A percentile compares a stretch with the other conserved stretches of the same genome.
phyloP scores from a whole-genome alignment of 352 stramenopile species.

The Aphanomyces cochlioides region DNA sequence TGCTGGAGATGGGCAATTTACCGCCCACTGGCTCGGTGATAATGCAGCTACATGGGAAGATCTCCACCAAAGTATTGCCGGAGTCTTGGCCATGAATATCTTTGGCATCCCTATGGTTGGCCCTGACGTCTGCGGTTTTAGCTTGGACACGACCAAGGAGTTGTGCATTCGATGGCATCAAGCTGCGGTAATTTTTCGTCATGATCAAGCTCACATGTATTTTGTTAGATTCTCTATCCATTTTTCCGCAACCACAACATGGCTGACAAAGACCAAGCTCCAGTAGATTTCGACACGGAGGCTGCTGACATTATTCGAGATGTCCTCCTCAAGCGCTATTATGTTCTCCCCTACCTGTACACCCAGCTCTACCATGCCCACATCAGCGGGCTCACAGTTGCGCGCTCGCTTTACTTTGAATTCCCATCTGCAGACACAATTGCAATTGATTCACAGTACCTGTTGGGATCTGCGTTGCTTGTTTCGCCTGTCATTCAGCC shows the following conservation, averaged over 20 bases:
- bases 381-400: slow-evolving; percentile 42
- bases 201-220: neutral
- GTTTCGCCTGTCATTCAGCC: slow-evolving; percentile 71
- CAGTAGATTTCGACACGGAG: slow-evolving; percentile 64
- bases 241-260: slow-evolving; percentile 69
- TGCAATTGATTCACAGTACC: slow-evolving; percentile 62
- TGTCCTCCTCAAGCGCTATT: slow-evolving; percentile 59
- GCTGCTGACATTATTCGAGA: slow-evolving; percentile 60
- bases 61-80: slow-evolving; percentile 64
- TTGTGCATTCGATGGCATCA: slow-evolving; percentile 83
- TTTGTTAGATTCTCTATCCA: slow-evolving; percentile 47
- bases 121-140: slow-evolving; percentile 60
- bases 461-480: slow-evolving; percentile 68
- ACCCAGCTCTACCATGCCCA: slow-evolving; percentile 70
- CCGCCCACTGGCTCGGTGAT: slow-evolving; percentile 58
- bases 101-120: slow-evolving; percentile 68
- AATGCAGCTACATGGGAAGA: slow-evolving; percentile 73
- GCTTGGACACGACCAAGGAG: slow-evolving; percentile 47
- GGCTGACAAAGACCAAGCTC: slow-evolving; percentile 42
- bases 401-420: slow-evolving; percentile 57
- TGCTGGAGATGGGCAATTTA: slow-evolving; percentile 54
- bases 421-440: slow-evolving; percentile 44
- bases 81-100: slow-evolving; percentile 71
- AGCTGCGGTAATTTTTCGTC: slow-evolving; percentile 40
- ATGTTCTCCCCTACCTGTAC: slow-evolving; percentile 82